phyloP scores from a whole-genome alignment of 2,329 filamentous ascomycete species.

The Botrytis paeoniae region DNA sequence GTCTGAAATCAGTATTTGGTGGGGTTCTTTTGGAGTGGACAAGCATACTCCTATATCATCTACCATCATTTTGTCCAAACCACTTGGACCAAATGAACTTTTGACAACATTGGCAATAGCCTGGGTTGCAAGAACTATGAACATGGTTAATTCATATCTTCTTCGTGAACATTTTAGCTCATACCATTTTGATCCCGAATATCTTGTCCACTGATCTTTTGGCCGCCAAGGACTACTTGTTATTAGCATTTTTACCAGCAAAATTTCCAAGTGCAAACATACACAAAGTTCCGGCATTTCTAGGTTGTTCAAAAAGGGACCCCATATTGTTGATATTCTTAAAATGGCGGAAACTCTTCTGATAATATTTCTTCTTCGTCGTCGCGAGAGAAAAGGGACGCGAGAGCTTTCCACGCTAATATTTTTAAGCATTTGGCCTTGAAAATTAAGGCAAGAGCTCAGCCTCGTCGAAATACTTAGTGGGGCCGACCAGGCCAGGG shows the following conservation, averaged over 20 bases:
- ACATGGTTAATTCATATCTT: conserved; percentile 23
- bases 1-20: conserved; percentile 28
- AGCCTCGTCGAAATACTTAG: conserved; percentile 5
- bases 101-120: conserved; percentile 99
- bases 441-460: conserved; percentile 16
- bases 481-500: background rate
- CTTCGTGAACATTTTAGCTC: conserved; percentile 31
- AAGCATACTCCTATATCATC: conserved; percentile 87
- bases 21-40: conserved; percentile 14
- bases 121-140: conserved; percentile 82
- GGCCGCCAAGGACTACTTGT: conserved; percentile 75
- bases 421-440: conserved; percentile 20
- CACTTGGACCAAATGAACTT: conserved; percentile 95
- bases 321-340: conserved; percentile 64
- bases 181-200: conserved; percentile 94
- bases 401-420: conserved; percentile 22
- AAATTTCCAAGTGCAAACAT: conserved; percentile 34
- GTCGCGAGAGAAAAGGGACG: conserved; percentile 21
- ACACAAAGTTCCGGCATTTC: conserved; percentile 89
- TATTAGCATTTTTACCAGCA: conserved; percentile 28
- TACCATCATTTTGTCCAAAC: conserved; percentile 99
- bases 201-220: conserved; percentile 95
- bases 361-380: conserved; percentile 15
- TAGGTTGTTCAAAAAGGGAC: conserved; percentile 91
- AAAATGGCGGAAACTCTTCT: conserved; percentile 1